Evolutionary conservation across 164 flowering plant genomes (phyloP).

Genomic region (Nelumbo lutea): DNA sequence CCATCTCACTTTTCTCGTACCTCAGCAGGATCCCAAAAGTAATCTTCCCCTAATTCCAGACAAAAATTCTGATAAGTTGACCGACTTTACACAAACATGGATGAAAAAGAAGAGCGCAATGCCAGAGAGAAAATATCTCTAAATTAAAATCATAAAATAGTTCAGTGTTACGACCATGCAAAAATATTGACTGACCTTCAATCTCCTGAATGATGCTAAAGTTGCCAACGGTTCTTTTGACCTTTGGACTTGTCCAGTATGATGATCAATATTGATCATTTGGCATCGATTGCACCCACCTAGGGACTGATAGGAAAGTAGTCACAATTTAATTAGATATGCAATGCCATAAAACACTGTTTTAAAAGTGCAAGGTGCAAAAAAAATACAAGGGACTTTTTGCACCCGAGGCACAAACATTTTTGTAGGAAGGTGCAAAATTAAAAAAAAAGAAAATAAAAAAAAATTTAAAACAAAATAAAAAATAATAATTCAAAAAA

Average conservation of each 20-base stretch:
- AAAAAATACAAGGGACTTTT: too few relatives aligned
- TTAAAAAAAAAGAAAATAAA: too few relatives aligned
- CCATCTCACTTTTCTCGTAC: conserved; percentile 19
- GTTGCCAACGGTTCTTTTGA: conserved; percentile 87
- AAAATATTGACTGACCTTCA: conserved; percentile 41
- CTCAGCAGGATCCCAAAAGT: conserved; percentile 67
- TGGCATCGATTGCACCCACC: conserved; percentile 99
- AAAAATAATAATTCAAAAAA: too few relatives aligned
- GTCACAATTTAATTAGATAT: neutral
- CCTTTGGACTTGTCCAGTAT: conserved; percentile 35
- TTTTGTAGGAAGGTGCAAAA: too few relatives aligned
- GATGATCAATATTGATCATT: conserved; percentile 58
- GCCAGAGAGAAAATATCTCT: neutral
- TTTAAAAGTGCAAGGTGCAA: too few relatives aligned
- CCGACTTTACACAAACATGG: neutral
- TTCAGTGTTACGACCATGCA: neutral
- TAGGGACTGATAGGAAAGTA: conserved; percentile 47
- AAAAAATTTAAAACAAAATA: too few relatives aligned
- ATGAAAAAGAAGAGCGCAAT: neutral
- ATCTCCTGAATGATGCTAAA: conserved; percentile 77
- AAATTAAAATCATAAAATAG: neutral
- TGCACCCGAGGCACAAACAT: too few relatives aligned
- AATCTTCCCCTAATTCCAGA: conserved; percentile 60
- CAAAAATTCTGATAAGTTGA: neutral
- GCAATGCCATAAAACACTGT: too few relatives aligned